Percentiles rank a stretch among this genome's conserved stretches.
phyloP scores from a whole-genome alignment of 305 asterid genomes.

The Fraxinus angustifolia region DNA sequence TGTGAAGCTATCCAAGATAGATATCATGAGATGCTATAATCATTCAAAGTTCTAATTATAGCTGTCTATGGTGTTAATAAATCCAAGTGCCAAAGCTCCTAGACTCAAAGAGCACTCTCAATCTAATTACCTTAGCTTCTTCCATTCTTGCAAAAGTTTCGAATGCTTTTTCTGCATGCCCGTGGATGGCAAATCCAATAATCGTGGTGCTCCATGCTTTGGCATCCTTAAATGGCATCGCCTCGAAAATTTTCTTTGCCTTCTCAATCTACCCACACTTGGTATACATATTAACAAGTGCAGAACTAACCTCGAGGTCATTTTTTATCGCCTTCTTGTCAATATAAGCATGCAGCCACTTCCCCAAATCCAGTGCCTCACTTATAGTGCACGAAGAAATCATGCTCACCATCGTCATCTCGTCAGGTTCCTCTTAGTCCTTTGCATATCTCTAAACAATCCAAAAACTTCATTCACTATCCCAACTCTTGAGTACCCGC shows the following conservation, averaged over 20 bases:
- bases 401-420: constrained; percentile 60
- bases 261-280: constrained; percentile 65
- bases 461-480: constrained; percentile 57
- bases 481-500: constrained; percentile 57
- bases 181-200: background rate
- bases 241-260: constrained; percentile 55
- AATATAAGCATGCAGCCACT: constrained; percentile 57
- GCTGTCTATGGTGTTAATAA: background rate
- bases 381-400: constrained; percentile 61
- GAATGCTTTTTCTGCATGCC: background rate
- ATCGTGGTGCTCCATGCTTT: background rate
- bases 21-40: background rate
- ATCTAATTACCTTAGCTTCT: background rate
- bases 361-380: constrained; percentile 63
- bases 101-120: background rate
- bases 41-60: background rate
- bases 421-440: constrained; percentile 50
- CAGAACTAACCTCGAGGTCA: constrained; percentile 60
- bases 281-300: constrained; percentile 66
- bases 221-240: constrained; percentile 31
- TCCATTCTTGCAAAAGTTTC: background rate
- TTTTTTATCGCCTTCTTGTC: constrained; percentile 49
- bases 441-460: constrained; percentile 62
- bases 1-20: background rate
- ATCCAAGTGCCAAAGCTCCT: background rate